Evolutionary conservation across 371 early-diverging fungal species (phyloP).

Genomic region (Zopfochytrium polystomum): DNA sequence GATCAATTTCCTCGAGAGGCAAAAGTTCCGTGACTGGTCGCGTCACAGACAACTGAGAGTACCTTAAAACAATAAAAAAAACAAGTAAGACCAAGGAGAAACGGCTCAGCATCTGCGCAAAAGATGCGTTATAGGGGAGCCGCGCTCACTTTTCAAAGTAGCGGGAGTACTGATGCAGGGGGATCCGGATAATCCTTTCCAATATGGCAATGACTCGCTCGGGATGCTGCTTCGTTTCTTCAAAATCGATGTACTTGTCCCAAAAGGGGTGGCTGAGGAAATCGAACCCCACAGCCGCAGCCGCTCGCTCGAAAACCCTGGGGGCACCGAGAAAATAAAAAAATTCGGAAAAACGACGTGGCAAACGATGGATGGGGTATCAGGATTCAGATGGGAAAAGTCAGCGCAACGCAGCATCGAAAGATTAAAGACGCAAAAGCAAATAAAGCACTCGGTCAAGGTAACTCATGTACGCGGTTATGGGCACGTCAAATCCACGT

Average conservation of each 20-base stretch:
- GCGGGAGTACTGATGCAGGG: slow-evolving; percentile 68
- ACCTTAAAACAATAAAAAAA: slow-evolving; percentile 36
- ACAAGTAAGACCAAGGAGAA: not conserved
- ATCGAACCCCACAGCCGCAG: slow-evolving; percentile 58
- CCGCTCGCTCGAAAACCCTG: slow-evolving; percentile 62
- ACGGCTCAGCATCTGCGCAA: not conserved
- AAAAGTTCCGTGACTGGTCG: slow-evolving; percentile 53
- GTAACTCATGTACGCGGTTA: too few species aligned
- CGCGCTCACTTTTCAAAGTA: slow-evolving; percentile 65
- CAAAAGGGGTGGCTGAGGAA: slow-evolving; percentile 67
- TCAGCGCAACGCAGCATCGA: too few species aligned
- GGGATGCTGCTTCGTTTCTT: slow-evolving; percentile 45
- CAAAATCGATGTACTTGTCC: slow-evolving; percentile 69
- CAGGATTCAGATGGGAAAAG: too few species aligned
- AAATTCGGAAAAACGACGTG: not conserved
- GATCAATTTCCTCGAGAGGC: slow-evolving; percentile 40
- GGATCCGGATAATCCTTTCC: slow-evolving; percentile 61
- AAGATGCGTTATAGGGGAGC: not conserved
- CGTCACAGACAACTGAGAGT: slow-evolving; percentile 47
- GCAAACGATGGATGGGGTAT: too few species aligned
- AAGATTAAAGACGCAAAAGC: too few species aligned
- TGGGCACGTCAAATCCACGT: too few species aligned
- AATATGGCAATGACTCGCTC: slow-evolving; percentile 49
- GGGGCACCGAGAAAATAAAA: slow-evolving; percentile 12
- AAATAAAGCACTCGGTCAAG: too few species aligned